These are phyloP conservation scores for Lodderomyces pseudojiufengensis DNA, from an alignment of 1,139 yeast genomes.

Conservation along the genomic window DNA sequence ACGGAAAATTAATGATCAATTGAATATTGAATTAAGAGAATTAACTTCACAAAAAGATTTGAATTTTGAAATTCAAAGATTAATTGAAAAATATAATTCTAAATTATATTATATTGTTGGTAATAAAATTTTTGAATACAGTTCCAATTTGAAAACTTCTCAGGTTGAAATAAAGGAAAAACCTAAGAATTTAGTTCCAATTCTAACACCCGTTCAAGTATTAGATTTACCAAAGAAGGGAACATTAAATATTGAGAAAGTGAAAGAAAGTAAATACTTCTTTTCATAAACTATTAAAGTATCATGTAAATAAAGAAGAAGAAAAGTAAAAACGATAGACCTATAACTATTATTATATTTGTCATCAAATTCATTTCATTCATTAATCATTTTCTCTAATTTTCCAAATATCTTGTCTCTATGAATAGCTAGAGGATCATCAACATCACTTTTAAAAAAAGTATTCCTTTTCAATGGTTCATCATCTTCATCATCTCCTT, in stretches of 20 bases:
- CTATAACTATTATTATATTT: too few relatives aligned
- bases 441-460: conserved; percentile 52
- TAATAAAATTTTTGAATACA: conserved; percentile 7
- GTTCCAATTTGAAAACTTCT: not conserved
- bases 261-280: conserved; percentile 33
- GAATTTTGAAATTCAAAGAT: conserved; percentile 5
- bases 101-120: conserved; percentile 15
- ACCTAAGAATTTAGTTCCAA: conserved; percentile 12
- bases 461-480: conserved; percentile 33
- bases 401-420: conserved; percentile 60
- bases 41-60: conserved; percentile 6
- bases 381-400: conserved; percentile 46
- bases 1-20: conserved; percentile 10
- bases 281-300: conserved; percentile 30
- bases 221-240: conserved; percentile 32
- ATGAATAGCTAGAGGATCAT: conserved; percentile 59
- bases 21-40: conserved; percentile 16
- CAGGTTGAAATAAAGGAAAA: not conserved
- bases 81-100: conserved; percentile 22
- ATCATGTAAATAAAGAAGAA: too few relatives aligned
- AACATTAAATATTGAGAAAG: conserved; percentile 28
- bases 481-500: conserved; percentile 19
- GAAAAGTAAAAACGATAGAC: too few relatives aligned
- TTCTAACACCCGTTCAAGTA: conserved; percentile 26
- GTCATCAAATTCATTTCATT: conserved; percentile 2